phyloP scores from a whole-genome alignment of 352 stramenopile species.

The Globisporangium parvum region DNA sequence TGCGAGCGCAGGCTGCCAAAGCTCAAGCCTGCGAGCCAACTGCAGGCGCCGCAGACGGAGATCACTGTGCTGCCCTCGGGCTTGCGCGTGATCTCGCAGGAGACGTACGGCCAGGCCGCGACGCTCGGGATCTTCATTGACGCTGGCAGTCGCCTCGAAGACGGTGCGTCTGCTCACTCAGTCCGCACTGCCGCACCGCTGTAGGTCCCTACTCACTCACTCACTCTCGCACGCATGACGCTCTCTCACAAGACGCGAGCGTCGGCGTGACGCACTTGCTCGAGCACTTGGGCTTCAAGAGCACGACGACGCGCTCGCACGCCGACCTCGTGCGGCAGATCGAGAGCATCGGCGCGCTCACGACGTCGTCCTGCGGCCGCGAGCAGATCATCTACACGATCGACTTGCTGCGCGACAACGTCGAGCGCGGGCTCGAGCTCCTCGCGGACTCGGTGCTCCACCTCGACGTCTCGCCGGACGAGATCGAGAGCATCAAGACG shows the following conservation, averaged over 20 bases:
- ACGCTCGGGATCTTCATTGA: conserved; percentile 94
- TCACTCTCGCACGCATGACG: not conserved
- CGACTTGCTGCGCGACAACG: conserved; percentile 94
- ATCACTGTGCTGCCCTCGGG: conserved; percentile 92
- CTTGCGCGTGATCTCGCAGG: conserved; percentile 94
- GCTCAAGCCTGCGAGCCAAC: conserved; percentile 79
- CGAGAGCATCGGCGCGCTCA: conserved; percentile 90
- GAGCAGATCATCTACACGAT: conserved; percentile 98
- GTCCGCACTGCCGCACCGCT: not conserved
- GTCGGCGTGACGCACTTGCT: conserved; percentile 92
- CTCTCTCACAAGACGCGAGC: conserved; percentile 29
- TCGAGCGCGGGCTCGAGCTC: conserved; percentile 86
- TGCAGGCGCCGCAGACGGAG: conserved; percentile 85
- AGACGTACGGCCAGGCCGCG: conserved; percentile 94
- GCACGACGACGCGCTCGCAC: conserved; percentile 78
- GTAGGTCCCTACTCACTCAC: not conserved
- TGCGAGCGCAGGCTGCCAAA: conserved; percentile 39
- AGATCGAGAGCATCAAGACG: conserved; percentile 90
- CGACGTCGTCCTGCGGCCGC: conserved; percentile 86
- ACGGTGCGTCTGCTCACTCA: conserved; percentile 19
- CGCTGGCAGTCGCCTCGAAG: conserved; percentile 84
- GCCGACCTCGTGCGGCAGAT: conserved; percentile 87
- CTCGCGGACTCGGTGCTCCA: conserved; percentile 87
- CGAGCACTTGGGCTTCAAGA: conserved; percentile 95
- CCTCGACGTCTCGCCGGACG: conserved; percentile 68